Percentiles rank a stretch among this genome's conserved stretches.
phyloP scores from a whole-genome alignment of 192 early-diverging fungal species.

The Linnemannia hyalina region DNA sequence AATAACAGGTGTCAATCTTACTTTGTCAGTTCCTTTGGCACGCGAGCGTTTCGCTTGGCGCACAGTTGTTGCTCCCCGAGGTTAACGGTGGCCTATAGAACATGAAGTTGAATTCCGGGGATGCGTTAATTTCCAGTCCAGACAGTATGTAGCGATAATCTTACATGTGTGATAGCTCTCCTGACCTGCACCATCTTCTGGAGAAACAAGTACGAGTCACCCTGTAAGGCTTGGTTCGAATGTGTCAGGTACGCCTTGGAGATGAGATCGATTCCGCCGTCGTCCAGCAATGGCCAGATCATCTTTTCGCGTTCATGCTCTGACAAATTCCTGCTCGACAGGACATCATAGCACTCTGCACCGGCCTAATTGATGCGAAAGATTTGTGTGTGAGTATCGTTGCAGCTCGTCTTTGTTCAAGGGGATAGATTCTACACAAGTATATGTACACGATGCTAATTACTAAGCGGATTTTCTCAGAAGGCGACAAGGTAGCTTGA shows the following conservation, averaged over 20 bases:
- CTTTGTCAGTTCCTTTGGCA: slow-evolving; percentile 30
- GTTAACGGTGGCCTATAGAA: slow-evolving; percentile 39
- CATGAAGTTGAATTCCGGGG: neutral
- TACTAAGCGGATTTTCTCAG: slow-evolving; percentile 55
- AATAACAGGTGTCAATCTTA: neutral
- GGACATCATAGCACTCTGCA: slow-evolving; percentile 63
- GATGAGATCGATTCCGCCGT: slow-evolving; percentile 47
- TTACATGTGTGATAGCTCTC: neutral
- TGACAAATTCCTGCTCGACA: slow-evolving; percentile 53
- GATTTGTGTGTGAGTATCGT: neutral
- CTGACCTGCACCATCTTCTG: slow-evolving; percentile 47
- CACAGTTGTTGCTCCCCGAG: slow-evolving; percentile 52
- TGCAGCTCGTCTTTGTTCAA: no score
- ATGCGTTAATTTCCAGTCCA: neutral
- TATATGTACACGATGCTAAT: neutral
- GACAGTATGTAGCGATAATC: neutral
- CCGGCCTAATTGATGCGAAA: slow-evolving; percentile 52
- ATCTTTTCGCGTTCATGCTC: slow-evolving; percentile 44
- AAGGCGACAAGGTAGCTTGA: slow-evolving; percentile 31
- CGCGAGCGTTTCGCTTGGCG: slow-evolving; percentile 34
- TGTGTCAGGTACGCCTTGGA: slow-evolving; percentile 42
- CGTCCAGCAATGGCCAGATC: slow-evolving; percentile 54
- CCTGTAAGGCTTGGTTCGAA: slow-evolving; percentile 22
- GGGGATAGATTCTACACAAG: neutral
- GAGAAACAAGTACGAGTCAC: slow-evolving; percentile 37